Conservation (phyloP, 192 early-diverging fungal genomes). For the Podochytrium sp. region DNA sequence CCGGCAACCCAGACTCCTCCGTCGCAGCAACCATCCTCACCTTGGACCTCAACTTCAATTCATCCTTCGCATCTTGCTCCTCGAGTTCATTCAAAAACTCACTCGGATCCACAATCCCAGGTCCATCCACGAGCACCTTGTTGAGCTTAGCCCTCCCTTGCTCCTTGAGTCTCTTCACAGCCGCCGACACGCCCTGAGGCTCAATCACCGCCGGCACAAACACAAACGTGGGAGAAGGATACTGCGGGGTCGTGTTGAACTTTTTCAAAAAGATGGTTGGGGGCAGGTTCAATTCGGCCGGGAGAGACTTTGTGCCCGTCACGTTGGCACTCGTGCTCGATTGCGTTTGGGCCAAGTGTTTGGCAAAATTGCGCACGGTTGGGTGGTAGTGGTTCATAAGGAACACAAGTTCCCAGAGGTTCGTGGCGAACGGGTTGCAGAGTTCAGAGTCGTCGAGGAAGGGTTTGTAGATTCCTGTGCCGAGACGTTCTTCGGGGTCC, state of each 20-base stretch:
- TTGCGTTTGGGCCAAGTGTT: constrained; percentile 33
- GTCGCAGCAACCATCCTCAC: neutral
- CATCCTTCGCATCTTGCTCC: constrained; percentile 2
- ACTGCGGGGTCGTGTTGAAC: constrained; percentile 36
- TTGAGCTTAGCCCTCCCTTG: neutral
- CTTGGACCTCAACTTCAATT: neutral
- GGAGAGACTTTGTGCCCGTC: constrained; percentile 39
- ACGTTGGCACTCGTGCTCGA: constrained; percentile 14
- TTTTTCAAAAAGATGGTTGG: constrained; percentile 35
- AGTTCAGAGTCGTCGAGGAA: constrained; percentile 89
- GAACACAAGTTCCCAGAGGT: constrained; percentile 83
- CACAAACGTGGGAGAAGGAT: constrained; percentile 20
- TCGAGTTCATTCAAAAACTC: constrained; percentile 9
- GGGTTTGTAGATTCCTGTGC: constrained; percentile 80
- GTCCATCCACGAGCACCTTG: constrained; percentile 13
- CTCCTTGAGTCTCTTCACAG: constrained; percentile 28
- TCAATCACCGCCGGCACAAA: constrained; percentile 33
- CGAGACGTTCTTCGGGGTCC: constrained; percentile 67
- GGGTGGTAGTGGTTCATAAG: constrained; percentile 65
- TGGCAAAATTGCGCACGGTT: constrained; percentile 44
- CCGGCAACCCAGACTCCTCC: neutral
- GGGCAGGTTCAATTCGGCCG: constrained; percentile 21
- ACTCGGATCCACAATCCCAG: constrained; percentile 23
- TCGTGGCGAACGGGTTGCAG: constrained; percentile 93
- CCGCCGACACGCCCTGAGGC: constrained; percentile 31